Conservation (phyloP, 129 eudicot genomes). For the Ambrosia artemisiifolia region DNA sequence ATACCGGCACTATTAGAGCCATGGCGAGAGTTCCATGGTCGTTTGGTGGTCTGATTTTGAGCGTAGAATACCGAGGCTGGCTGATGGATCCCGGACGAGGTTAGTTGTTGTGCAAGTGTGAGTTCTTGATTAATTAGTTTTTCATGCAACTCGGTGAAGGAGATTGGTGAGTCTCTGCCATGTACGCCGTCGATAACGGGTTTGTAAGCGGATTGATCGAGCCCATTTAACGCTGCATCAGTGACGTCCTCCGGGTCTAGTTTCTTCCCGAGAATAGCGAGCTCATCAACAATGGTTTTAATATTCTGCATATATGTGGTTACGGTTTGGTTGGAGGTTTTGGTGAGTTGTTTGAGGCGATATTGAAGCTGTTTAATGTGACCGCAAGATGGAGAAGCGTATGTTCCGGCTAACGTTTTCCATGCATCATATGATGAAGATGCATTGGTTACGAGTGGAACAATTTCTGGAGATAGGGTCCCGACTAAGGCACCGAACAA, state of each 20-base stretch:
- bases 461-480: background rate
- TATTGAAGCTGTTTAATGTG: background rate
- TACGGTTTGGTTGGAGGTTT: background rate
- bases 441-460: background rate
- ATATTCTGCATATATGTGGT: background rate
- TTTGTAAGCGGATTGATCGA: background rate
- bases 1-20: background rate
- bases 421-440: background rate
- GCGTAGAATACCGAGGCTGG: background rate
- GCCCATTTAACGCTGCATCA: background rate
- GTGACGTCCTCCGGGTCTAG: background rate
- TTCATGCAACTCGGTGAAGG: background rate
- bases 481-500: background rate
- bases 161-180: background rate
- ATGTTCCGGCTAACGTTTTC: background rate
- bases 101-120: background rate
- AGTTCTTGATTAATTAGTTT: background rate
- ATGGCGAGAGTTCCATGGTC: background rate
- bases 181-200: background rate
- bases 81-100: background rate
- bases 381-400: background rate
- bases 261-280: background rate
- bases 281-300: background rate
- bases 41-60: background rate
- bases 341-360: background rate